Percentiles rank a stretch among this genome's conserved stretches.
phyloP scores from a whole-genome alignment of 192 early-diverging fungal species.

The Lobosporangium transversale region DNA sequence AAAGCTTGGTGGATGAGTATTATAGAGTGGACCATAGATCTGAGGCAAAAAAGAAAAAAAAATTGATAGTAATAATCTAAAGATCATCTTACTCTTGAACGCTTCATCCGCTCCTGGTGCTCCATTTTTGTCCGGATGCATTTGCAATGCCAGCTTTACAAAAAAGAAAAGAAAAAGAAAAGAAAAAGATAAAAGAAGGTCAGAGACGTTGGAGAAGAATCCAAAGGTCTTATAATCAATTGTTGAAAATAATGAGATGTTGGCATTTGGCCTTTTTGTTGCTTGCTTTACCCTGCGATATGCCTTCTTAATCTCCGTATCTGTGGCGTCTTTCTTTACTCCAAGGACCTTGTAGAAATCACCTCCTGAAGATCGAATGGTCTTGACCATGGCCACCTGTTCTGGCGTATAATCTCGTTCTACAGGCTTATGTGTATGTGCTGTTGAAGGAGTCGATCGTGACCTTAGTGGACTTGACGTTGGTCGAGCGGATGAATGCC shows the following conservation, averaged over 20 bases:
- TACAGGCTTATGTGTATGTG: slow-evolving; percentile 45
- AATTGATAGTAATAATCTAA: no score
- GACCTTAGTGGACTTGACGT: slow-evolving; percentile 14
- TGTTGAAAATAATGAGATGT: no score
- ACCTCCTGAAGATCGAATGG: slow-evolving; percentile 74
- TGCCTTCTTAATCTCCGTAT: slow-evolving; percentile 90
- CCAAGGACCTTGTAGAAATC: slow-evolving; percentile 90
- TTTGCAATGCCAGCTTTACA: slow-evolving; percentile 82
- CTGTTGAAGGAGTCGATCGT: slow-evolving; percentile 24
- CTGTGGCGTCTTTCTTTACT: slow-evolving; percentile 77
- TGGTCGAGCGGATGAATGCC: slow-evolving; percentile 21
- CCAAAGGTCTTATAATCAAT: no score
- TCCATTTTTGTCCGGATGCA: slow-evolving; percentile 96
- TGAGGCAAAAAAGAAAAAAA: no score
- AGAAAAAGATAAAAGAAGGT: background rate
- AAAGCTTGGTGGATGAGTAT: no score
- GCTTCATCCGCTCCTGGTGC: slow-evolving; percentile 97
- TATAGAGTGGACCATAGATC: background rate
- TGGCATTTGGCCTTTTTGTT: slow-evolving; percentile 1
- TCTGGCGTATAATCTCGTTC: slow-evolving; percentile 77
- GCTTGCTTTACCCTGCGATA: slow-evolving; percentile 81
- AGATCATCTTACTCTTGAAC: slow-evolving; percentile 77
- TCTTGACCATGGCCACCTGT: slow-evolving; percentile 81
- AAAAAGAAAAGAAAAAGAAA: background rate
- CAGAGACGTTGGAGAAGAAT: no score